These are phyloP conservation scores for Candida labiduridarum DNA, from an alignment of 1,139 yeast species.

Conservation along the genomic window DNA sequence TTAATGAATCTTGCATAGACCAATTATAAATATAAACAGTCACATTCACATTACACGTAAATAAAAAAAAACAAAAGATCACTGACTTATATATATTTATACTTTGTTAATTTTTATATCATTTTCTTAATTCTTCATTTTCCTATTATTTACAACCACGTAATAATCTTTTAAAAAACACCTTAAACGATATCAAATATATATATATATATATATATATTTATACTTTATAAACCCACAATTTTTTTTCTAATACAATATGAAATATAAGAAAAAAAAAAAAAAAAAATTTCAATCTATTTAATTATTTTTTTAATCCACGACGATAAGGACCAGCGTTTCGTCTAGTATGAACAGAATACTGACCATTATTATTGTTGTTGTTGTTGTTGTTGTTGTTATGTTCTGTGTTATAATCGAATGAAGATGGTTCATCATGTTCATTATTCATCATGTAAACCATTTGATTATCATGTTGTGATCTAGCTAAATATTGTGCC, in stretches of 20 bases:
- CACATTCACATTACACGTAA: too few relatives aligned
- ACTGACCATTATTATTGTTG: conserved; percentile 6
- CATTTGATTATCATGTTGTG: conserved; percentile 57
- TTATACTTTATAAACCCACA: too few relatives aligned
- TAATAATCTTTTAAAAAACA: neutral
- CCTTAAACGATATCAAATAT: neutral
- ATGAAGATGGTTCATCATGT: conserved; percentile 2
- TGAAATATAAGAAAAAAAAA: neutral
- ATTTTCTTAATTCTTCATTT: neutral
- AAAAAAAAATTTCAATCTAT: neutral
- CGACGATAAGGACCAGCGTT: conserved; percentile 3
- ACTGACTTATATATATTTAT: too few relatives aligned
- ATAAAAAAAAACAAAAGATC: too few relatives aligned
- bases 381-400: neutral
- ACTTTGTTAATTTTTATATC: neutral
- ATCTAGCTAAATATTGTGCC: conserved; percentile 75
- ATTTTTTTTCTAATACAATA: neutral
- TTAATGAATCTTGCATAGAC: too few relatives aligned
- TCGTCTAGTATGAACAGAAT: conserved; percentile 4
- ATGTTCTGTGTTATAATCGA: neutral
- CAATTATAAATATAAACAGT: too few relatives aligned
- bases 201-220: too few relatives aligned
- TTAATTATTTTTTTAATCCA: neutral
- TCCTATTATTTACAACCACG: neutral
- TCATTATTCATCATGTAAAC: conserved; percentile 19